These are phyloP conservation scores for Chrysosporium keratinophilum DNA, from an alignment of 2,329 filamentous ascomycete species.

Conservation along the genomic window DNA sequence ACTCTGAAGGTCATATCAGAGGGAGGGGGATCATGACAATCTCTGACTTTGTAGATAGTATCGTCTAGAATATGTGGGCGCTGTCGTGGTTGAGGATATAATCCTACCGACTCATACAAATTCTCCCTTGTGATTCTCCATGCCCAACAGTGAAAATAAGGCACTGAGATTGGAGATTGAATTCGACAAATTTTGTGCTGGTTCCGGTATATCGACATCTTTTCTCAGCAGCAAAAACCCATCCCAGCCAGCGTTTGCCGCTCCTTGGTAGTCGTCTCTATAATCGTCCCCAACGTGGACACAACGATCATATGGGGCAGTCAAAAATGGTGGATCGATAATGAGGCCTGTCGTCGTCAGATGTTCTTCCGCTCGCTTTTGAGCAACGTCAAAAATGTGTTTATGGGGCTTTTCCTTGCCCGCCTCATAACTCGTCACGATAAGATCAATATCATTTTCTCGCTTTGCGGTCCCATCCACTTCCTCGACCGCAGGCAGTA, in stretches of 20 bases:
- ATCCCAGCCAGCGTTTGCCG: conserved; percentile 31
- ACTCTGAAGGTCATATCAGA: conserved; percentile 30
- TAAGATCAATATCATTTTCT: conserved; percentile 33
- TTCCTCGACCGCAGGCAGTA: conserved; percentile 12
- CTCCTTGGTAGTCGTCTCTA: conserved; percentile 34
- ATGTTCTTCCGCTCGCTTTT: conserved; percentile 22
- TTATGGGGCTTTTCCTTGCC: conserved; percentile 36
- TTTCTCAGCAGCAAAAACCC: conserved; percentile 18
- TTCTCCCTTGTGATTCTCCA: not conserved
- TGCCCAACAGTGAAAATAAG: not conserved
- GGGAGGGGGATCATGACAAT: conserved; percentile 4
- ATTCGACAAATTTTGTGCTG: not conserved
- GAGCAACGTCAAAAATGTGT: conserved; percentile 33
- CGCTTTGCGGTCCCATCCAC: conserved; percentile 17
- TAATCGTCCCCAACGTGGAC: conserved; percentile 40
- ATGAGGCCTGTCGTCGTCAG: not conserved
- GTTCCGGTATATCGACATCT: not conserved
- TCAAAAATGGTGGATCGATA: conserved; percentile 8
- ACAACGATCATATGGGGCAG: conserved; percentile 19
- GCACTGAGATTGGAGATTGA: not conserved
- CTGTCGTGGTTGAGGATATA: not conserved
- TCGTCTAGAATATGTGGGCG: not conserved
- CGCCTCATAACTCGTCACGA: conserved; percentile 40
- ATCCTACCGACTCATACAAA: not conserved
- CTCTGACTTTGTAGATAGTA: not conserved